phyloP scores from a whole-genome alignment of 116 monocot species.

The Posidonia oceanica region DNA sequence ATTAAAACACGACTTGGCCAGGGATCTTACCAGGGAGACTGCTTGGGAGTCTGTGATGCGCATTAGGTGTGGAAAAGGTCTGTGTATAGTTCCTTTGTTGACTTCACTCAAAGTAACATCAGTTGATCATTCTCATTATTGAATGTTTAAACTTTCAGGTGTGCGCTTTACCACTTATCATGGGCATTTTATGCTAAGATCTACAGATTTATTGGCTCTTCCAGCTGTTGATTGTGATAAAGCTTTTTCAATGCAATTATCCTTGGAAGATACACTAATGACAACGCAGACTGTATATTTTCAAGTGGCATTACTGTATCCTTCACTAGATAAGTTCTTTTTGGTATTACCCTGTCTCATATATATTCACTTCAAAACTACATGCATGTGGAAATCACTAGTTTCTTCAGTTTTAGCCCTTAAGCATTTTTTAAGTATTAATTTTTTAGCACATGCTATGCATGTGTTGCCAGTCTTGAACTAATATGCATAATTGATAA shows the following conservation, averaged over 20 bases:
- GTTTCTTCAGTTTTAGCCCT: too few species aligned
- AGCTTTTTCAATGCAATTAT: slow-evolving; percentile 87
- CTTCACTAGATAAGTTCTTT: slow-evolving; percentile 15
- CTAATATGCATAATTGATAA: too few species aligned
- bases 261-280: slow-evolving; percentile 83
- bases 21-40: slow-evolving; percentile 90
- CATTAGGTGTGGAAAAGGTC: slow-evolving; percentile 98
- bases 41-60: slow-evolving; percentile 99
- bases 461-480: too few species aligned
- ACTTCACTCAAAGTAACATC: not conserved
- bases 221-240: slow-evolving; percentile 98
- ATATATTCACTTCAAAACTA: not conserved
- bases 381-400: too few species aligned
- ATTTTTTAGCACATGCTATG: too few species aligned
- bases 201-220: slow-evolving; percentile 93
- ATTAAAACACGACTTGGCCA: slow-evolving; percentile 70
- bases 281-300: slow-evolving; percentile 86
- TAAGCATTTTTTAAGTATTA: too few species aligned
- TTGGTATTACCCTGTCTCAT: not conserved
- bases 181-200: slow-evolving; percentile 94
- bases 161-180: slow-evolving; percentile 88
- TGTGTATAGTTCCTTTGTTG: not conserved
- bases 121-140: not conserved
- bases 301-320: slow-evolving; percentile 97
- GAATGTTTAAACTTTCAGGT: slow-evolving; percentile 36